Percentiles rank a stretch among this genome's conserved stretches.
phyloP scores from a whole-genome alignment of 1,139 yeast genomes.

The Kazachstania sp. region DNA sequence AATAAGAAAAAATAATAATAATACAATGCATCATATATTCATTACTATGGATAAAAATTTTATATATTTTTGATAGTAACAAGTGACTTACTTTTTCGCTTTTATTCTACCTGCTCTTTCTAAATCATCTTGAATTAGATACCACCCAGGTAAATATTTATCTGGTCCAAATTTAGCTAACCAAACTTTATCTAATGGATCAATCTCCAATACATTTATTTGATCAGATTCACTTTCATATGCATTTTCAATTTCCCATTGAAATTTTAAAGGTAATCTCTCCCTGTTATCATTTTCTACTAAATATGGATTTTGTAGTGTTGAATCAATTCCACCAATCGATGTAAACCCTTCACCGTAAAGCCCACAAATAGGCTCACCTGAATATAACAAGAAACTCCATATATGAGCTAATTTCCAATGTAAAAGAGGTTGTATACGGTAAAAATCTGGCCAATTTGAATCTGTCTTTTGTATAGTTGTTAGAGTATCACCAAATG shows the following conservation, averaged over 20 bases:
- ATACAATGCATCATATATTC: too few relatives aligned
- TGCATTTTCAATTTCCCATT: slow-evolving; percentile 24
- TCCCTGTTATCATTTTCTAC: slow-evolving; percentile 2
- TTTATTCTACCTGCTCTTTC: slow-evolving; percentile 31
- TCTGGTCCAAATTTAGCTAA: slow-evolving; percentile 5
- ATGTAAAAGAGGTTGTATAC: slow-evolving; percentile 31
- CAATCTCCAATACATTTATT: slow-evolving; percentile 8
- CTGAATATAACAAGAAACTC: slow-evolving; percentile 29
- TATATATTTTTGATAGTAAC: too few relatives aligned
- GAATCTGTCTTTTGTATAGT: slow-evolving; percentile 29
- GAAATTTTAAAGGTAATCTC: slow-evolving; percentile 10
- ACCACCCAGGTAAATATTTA: slow-evolving; percentile 31
- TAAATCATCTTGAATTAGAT: slow-evolving; percentile 21
- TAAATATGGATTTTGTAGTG: slow-evolving; percentile 29
- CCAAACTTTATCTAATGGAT: slow-evolving; percentile 8
- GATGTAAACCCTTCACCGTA: slow-evolving; percentile 30
- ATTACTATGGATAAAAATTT: too few relatives aligned
- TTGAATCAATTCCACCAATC: slow-evolving; percentile 24
- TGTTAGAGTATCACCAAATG: slow-evolving; percentile 23
- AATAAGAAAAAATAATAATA: too few relatives aligned
- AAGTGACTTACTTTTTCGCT: too few relatives aligned
- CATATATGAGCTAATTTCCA: slow-evolving; percentile 30
- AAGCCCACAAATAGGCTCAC: slow-evolving; percentile 30
- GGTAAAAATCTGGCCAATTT: slow-evolving; percentile 29
- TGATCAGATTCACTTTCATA: slow-evolving; percentile 7